Conservation (phyloP, 345 rosid species). For the Fremontodendron californicum region DNA sequence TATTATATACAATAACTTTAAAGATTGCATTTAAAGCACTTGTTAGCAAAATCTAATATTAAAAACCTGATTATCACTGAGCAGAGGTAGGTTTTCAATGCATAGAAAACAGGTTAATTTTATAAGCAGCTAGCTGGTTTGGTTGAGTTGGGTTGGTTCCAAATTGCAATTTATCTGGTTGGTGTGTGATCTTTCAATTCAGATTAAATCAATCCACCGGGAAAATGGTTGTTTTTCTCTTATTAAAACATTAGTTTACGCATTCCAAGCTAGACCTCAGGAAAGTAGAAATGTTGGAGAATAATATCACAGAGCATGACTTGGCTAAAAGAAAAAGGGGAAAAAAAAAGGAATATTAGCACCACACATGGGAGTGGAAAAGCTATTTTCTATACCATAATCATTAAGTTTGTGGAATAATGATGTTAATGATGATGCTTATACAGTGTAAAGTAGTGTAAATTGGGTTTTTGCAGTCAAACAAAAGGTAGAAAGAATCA, state of each 20-base stretch:
- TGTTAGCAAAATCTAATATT: too few relatives aligned
- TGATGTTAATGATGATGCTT: constrained; percentile 3
- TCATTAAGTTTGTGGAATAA: constrained; percentile 20
- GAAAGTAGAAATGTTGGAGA: constrained; percentile 18
- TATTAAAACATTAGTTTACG: neutral
- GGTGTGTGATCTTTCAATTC: neutral
- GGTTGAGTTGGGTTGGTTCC: neutral
- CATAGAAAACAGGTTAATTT: neutral
- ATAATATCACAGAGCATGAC: constrained; percentile 16
- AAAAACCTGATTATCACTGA: neutral
- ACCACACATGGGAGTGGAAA: neutral
- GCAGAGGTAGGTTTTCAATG: too few relatives aligned
- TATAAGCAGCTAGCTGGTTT: neutral
- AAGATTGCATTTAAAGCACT: too few relatives aligned
- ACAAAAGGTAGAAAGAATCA: constrained; percentile 13
- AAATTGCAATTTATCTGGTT: neutral
- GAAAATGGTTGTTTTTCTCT: neutral
- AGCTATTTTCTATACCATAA: constrained; percentile 5
- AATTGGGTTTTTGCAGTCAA: constrained; percentile 20
- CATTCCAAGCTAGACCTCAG: neutral
- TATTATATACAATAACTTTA: too few relatives aligned
- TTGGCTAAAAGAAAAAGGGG: too few relatives aligned
- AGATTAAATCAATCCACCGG: neutral
- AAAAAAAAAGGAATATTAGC: neutral
- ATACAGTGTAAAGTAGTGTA: constrained; percentile 19